Evolutionary conservation across 108 stramenopile species (phyloP).

Genomic region (Nitzschia sp.): DNA sequence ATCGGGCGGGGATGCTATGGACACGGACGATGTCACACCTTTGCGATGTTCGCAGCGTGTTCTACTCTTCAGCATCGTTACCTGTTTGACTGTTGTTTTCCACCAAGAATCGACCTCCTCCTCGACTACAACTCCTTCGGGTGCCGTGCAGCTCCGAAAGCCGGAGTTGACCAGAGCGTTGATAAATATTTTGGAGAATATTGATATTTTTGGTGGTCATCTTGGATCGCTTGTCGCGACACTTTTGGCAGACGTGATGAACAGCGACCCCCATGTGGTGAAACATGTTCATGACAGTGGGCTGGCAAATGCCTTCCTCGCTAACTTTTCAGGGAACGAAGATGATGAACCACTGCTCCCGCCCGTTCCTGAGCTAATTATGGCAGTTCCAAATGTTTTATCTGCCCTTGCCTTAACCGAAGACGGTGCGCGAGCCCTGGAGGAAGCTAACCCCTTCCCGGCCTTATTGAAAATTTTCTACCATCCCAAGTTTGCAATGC

Average conservation of each 20-base stretch:
- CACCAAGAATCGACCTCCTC: conserved; percentile 71
- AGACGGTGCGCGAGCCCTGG: conserved; percentile 71
- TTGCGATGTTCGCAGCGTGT: conserved; percentile 61
- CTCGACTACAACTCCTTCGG: conserved; percentile 37
- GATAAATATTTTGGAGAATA: conserved; percentile 67
- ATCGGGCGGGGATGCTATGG: conserved; percentile 28
- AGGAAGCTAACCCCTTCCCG: conserved; percentile 85
- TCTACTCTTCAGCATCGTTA: conserved; percentile 78
- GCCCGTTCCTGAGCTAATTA: conserved; percentile 83
- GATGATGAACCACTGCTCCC: conserved; percentile 54
- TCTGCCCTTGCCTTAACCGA: conserved; percentile 88
- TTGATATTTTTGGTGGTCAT: conserved; percentile 71
- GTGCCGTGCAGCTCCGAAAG: conserved; percentile 63
- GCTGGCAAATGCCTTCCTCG: conserved; percentile 73
- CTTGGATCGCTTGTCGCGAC: conserved; percentile 71
- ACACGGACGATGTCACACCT: conserved; percentile 13
- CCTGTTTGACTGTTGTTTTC: conserved; percentile 81
- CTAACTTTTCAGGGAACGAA: conserved; percentile 44
- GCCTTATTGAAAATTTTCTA: conserved; percentile 74
- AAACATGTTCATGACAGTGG: conserved; percentile 80
- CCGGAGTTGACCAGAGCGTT: conserved; percentile 61
- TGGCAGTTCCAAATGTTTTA: conserved; percentile 90
- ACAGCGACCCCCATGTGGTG: conserved; percentile 85
- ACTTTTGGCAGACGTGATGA: conserved; percentile 86
- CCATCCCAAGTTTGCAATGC: conserved; percentile 88